phyloP scores from a whole-genome alignment of 169 alveolate species.

The Eimeria praecox region DNA sequence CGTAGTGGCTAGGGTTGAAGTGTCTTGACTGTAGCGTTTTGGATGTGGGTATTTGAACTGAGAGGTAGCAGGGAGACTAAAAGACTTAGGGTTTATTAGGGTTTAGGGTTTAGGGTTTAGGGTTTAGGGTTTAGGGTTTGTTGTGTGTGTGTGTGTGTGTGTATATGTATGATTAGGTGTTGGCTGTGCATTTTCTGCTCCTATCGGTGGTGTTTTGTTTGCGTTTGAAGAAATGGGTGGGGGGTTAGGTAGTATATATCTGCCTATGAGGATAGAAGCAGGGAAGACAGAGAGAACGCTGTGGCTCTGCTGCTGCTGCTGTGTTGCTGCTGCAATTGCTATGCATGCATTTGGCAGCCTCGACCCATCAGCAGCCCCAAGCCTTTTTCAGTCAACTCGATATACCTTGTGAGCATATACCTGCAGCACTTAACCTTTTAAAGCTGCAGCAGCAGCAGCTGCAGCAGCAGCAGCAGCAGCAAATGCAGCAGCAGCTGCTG shows the following conservation, averaged over 20 bases:
- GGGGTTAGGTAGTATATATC: constrained; percentile 78
- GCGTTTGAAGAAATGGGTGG: constrained; percentile 86
- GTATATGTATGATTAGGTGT: constrained; percentile 71
- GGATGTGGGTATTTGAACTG: no score
- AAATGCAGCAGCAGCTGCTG: no score
- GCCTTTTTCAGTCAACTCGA: constrained; percentile 36
- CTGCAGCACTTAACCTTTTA: neutral
- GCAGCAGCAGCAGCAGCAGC: no score
- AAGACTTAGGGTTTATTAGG: neutral
- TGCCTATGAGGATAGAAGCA: neutral
- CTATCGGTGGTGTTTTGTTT: constrained; percentile 90
- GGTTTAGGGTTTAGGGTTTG: neutral
- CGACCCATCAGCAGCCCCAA: constrained; percentile 50
- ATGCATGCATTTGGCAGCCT: constrained; percentile 67
- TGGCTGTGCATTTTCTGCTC: constrained; percentile 89
- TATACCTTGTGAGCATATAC: neutral
- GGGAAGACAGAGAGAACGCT: constrained; percentile 58
- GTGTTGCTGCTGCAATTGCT: constrained; percentile 81
- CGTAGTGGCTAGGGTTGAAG: no score
- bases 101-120: neutral
- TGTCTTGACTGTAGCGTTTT: no score
- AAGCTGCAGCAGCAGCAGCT: neutral
- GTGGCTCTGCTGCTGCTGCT: constrained; percentile 86
- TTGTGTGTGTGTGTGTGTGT: neutral
- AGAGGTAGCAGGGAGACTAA: no score